phyloP scores from a whole-genome alignment of 306 rosid species.

The Prunus campanulata region DNA sequence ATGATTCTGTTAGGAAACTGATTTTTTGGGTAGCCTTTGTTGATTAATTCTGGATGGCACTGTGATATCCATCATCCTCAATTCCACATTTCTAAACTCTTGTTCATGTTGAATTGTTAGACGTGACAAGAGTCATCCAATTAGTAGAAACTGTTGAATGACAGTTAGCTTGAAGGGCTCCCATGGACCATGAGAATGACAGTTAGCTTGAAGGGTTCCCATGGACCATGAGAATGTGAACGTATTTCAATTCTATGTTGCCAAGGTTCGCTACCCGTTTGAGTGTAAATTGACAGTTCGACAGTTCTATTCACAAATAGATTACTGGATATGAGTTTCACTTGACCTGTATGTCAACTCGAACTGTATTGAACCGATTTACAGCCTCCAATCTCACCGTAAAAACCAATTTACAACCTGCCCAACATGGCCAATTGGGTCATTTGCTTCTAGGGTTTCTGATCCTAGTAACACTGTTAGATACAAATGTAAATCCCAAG shows the following conservation, averaged over 20 bases:
- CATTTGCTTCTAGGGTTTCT: no score
- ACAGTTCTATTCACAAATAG: no score
- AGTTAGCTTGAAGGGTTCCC: no score
- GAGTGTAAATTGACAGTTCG: not conserved
- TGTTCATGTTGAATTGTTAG: not conserved
- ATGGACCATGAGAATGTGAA: no score
- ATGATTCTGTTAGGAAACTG: not conserved
- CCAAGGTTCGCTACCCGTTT: not conserved
- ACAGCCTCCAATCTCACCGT: not conserved
- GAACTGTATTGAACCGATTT: not conserved
- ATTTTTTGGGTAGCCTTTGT: not conserved
- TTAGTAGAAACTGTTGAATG: not conserved
- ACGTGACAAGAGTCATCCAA: not conserved
- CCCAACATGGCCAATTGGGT: not conserved
- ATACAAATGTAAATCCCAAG: not conserved
- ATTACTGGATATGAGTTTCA: no score
- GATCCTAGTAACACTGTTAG: no score
- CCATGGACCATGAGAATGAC: not conserved
- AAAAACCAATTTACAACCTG: not conserved
- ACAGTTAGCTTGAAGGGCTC: not conserved
- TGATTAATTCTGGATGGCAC: slow-evolving; percentile 1
- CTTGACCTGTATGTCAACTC: no score
- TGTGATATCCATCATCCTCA: not conserved
- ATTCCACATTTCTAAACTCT: not conserved
- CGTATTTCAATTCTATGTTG: not conserved